A percentile compares a stretch with the other conserved stretches of the same genome.
phyloP scores from a whole-genome alignment of 352 stramenopile species.

The Phytophthora pistaciae region DNA sequence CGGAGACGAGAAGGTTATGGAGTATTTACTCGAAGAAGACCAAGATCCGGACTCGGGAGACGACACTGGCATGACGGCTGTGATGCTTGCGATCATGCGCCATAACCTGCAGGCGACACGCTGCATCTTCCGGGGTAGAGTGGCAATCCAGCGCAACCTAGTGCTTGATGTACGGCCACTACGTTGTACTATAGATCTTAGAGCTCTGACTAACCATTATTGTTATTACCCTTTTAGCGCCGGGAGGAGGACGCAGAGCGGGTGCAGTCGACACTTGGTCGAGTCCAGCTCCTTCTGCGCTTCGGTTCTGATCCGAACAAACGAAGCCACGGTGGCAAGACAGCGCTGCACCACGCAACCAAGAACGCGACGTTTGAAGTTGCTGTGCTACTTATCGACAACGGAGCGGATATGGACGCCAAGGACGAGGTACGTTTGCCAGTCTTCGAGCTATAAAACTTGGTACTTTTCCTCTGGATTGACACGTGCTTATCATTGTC shows the following conservation, averaged over 20 bases:
- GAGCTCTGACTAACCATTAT: too few species aligned
- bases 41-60: conserved; percentile 23
- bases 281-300: conserved; percentile 5
- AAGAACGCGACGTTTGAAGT: conserved; percentile 16
- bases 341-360: conserved; percentile 17
- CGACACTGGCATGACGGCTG: conserved; percentile 19
- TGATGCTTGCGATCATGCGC: conserved; percentile 27
- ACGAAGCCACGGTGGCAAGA: conserved; percentile 15
- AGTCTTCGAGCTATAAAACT: not conserved
- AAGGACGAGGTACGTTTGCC: conserved; percentile 13
- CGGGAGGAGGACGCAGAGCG: conserved; percentile 23
- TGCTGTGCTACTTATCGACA: conserved; percentile 11
- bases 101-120: conserved; percentile 23
- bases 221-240: conserved; percentile 8
- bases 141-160: conserved; percentile 29
- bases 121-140: conserved; percentile 21
- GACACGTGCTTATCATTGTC: not conserved
- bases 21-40: conserved; percentile 18
- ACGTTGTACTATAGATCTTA: not conserved
- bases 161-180: conserved; percentile 14
- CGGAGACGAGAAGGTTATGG: conserved; percentile 11
- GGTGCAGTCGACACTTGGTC: not conserved
- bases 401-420: not conserved
- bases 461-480: not conserved
- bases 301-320: conserved; percentile 12